Conservation (phyloP, 1,139 yeast species). For the Zygoascus sp. region DNA sequence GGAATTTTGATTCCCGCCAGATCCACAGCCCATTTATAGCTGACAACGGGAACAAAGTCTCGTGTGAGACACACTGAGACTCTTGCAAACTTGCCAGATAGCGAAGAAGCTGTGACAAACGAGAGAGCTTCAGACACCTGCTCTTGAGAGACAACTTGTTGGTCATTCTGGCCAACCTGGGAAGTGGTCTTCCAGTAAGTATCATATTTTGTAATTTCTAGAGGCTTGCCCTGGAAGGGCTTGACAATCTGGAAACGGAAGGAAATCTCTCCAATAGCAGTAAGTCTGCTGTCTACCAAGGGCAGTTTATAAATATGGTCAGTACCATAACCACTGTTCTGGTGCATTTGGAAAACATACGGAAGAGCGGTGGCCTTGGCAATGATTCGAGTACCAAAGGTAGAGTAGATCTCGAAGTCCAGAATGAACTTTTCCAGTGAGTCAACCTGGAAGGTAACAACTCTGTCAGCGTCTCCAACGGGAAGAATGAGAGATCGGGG, state of each 20-base stretch:
- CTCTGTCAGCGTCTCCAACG: conserved; percentile 63
- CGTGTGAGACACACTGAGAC: conserved; percentile 65
- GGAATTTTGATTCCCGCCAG: conserved; percentile 50
- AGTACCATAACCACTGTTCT: conserved; percentile 27
- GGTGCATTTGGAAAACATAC: conserved; percentile 42
- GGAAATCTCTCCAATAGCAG: conserved; percentile 74
- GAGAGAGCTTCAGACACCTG: conserved; percentile 46
- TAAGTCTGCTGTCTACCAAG: conserved; percentile 72
- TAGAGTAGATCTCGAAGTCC: conserved; percentile 89
- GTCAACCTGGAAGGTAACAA: conserved; percentile 83
- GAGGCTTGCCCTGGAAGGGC: conserved; percentile 81
- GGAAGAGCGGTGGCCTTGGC: conserved; percentile 82
- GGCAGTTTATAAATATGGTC: conserved; percentile 51
- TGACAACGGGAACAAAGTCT: conserved; percentile 83
- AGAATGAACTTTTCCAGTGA: conserved; percentile 70
- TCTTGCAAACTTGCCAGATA: conserved; percentile 74
- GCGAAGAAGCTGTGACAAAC: conserved; percentile 86
- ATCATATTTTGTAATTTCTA: conserved; percentile 89
- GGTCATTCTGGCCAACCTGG: conserved; percentile 49
- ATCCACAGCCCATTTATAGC: conserved; percentile 61
- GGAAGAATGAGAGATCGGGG: conserved; percentile 86
- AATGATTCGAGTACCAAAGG: conserved; percentile 86
- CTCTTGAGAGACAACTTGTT: conserved; percentile 49
- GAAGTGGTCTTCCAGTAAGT: conserved; percentile 94
- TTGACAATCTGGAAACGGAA: conserved; percentile 79